Evolutionary conservation across 208 protist genomes (phyloP), one percentile per base, ranked within the genome.

Genomic region (Leishmania turanica): DNA sequence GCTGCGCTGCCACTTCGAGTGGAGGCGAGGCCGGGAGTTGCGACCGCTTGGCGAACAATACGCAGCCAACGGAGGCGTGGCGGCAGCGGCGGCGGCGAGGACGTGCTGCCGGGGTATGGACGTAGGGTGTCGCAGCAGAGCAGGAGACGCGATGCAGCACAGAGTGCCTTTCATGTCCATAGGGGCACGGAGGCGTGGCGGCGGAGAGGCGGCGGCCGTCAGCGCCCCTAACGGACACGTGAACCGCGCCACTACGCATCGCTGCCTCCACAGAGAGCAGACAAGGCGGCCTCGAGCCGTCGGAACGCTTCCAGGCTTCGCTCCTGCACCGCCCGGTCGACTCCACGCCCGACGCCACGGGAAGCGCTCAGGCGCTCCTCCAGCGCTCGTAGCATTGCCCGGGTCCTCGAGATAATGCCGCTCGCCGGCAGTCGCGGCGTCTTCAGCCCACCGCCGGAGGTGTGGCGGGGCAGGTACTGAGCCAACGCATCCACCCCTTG

Each of bases 241-340:
- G 42, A 24, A 31, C 42, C 13, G 42, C 68, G 9, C 15, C 71
- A 13, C n/a, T 40, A 51, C 9, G 11, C 3, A n/a, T 66, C 37
- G 8, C 34, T n/a, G 0, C n/a, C 77, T 11, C 62, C 79, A 40
- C 79, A 82, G 6, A 82, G 79, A 9, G 53, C 73, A 24, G 53
- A 66, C 58, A 88, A 47, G 13, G 85, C 85, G 13, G 49, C 78
- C 56, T 81, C 77, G 47, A 88, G 56, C n/a, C 66, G 77, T 1
- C 72, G 79, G 51, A 81, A 87, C 17, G 75, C 81, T 27, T 80
- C 74, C 27, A 81, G 64, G n/a, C 85, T 85, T 62, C 72, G 72
- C 60, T 76, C 37, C 47, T 79, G 77, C 51, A 84, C 68, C 0
- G 72, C 66, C 1, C 73, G 64, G 19, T 88, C 80, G 13, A 84